Percentiles rank a stretch among this genome's conserved stretches.
Conservation (phyloP, 805 yeast genomes). For the Middelhovenomyces tepae region DNA sequence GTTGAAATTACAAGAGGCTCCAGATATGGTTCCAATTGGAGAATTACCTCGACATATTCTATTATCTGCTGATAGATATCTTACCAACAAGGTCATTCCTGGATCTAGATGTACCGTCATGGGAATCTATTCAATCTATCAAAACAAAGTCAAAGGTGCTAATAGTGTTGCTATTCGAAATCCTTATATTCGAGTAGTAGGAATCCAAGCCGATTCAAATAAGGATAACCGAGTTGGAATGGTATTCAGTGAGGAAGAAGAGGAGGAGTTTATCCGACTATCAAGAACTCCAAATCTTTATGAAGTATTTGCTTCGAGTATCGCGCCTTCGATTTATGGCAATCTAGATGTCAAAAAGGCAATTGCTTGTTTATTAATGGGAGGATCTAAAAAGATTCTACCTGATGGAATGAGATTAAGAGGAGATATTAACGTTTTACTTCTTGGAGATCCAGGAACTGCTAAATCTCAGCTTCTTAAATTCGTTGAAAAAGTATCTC, state of each 20-base stretch:
- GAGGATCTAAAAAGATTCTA: constrained; percentile 84
- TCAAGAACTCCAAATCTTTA: constrained; percentile 80
- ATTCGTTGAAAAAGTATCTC: constrained; percentile 90
- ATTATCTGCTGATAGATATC: constrained; percentile 78
- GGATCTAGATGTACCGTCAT: constrained; percentile 89
- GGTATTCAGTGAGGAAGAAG: constrained; percentile 84
- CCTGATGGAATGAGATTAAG: constrained; percentile 96
- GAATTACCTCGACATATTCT: constrained; percentile 95
- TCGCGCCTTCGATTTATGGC: constrained; percentile 97
- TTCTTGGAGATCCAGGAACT: constrained; percentile 98
- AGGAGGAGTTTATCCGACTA: constrained; percentile 75
- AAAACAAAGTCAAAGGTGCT: constrained; percentile 45
- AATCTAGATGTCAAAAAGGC: constrained; percentile 88
- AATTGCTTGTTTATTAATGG: constrained; percentile 82
- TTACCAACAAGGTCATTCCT: constrained; percentile 87
- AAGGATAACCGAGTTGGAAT: constrained; percentile 51
- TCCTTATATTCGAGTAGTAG: constrained; percentile 82
- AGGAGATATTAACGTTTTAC: constrained; percentile 90
- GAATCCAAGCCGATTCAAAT: constrained; percentile 77
- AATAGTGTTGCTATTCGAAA: constrained; percentile 78
- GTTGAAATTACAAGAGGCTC: constrained; percentile 90
- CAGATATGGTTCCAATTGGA: constrained; percentile 98
- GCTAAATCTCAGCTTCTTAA: constrained; percentile 94
- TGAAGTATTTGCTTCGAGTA: constrained; percentile 74
- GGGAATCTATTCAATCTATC: constrained; percentile 89